These are phyloP conservation scores for Nepenthes gracilis DNA, from an alignment of 148 eudicot genomes.

Conservation along the genomic window DNA sequence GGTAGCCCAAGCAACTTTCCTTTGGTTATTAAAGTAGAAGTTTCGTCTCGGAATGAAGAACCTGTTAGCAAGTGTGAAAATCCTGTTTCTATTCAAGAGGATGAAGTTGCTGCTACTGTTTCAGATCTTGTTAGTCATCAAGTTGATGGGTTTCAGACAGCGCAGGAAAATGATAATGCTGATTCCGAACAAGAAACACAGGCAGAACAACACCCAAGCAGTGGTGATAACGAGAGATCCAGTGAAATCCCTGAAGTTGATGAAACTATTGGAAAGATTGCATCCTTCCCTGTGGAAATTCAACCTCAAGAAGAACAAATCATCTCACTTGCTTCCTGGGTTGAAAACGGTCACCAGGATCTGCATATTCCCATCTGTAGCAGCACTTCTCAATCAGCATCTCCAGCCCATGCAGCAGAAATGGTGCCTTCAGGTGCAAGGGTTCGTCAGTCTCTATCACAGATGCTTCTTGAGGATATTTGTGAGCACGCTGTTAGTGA, in stretches of 20 bases:
- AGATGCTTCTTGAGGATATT: slow-evolving; percentile 87
- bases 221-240: slow-evolving; percentile 15
- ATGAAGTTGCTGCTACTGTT: slow-evolving; percentile 15
- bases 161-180: slow-evolving; percentile 11
- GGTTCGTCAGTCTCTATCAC: slow-evolving; percentile 85
- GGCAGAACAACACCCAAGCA: slow-evolving; percentile 10
- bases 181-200: slow-evolving; percentile 21
- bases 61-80: slow-evolving; percentile 21
- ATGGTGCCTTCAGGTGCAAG: slow-evolving; percentile 44
- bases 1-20: slow-evolving; percentile 26
- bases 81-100: slow-evolving; percentile 19
- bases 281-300: slow-evolving; percentile 19
- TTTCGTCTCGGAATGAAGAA: slow-evolving; percentile 30
- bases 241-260: slow-evolving; percentile 18
- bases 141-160: slow-evolving; percentile 17
- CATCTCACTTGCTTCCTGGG: slow-evolving; percentile 89
- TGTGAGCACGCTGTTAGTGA: slow-evolving; percentile 67
- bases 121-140: slow-evolving; percentile 19
- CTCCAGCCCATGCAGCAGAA: slow-evolving; percentile 23
- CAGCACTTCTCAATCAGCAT: slow-evolving; percentile 16
- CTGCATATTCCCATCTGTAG: slow-evolving; percentile 21
- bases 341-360: slow-evolving; percentile 54
- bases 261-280: slow-evolving; percentile 13
- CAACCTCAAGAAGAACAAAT: slow-evolving; percentile 44
- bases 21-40: slow-evolving; percentile 26